phyloP scores from a whole-genome alignment of 495 filamentous ascomycete genomes.

The Cladorrhinum samala region DNA sequence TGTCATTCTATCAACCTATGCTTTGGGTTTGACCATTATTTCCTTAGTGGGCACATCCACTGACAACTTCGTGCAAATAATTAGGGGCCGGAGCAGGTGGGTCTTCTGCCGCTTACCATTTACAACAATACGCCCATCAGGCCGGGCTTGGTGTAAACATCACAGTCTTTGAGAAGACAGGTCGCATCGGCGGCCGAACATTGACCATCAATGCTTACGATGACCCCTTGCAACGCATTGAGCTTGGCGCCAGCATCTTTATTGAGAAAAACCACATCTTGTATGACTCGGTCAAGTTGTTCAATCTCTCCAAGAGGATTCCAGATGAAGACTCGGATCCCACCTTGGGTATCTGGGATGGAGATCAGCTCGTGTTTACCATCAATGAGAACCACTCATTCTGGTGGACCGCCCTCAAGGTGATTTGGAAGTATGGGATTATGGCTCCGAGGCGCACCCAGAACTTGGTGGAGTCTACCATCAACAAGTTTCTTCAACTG shows the following conservation, averaged over 20 bases:
- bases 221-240: slow-evolving; percentile 63
- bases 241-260: slow-evolving; percentile 91
- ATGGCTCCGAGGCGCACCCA: slow-evolving; percentile 67
- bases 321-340: slow-evolving; percentile 31
- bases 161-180: slow-evolving; percentile 79
- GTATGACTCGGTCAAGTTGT: slow-evolving; percentile 62
- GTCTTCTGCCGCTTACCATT: slow-evolving; percentile 76
- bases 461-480: slow-evolving; percentile 62
- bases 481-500: slow-evolving; percentile 70
- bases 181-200: slow-evolving; percentile 78
- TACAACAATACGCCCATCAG: slow-evolving; percentile 60
- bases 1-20: neutral
- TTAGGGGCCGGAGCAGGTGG: slow-evolving; percentile 87
- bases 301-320: slow-evolving; percentile 51
- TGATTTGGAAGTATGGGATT: slow-evolving; percentile 78
- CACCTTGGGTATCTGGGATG: slow-evolving; percentile 79
- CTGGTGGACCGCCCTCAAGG: slow-evolving; percentile 72
- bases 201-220: slow-evolving; percentile 81
- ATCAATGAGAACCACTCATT: slow-evolving; percentile 43
- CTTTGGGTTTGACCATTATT: neutral
- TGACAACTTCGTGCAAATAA: slow-evolving; percentile 1
- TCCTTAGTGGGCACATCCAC: neutral
- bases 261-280: slow-evolving; percentile 81
- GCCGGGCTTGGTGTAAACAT: slow-evolving; percentile 56
- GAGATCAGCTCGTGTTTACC: slow-evolving; percentile 64